These are phyloP conservation scores for Trichoderma sp. DNA, from an alignment of 2,329 filamentous ascomycete species.

Conservation along the genomic window DNA sequence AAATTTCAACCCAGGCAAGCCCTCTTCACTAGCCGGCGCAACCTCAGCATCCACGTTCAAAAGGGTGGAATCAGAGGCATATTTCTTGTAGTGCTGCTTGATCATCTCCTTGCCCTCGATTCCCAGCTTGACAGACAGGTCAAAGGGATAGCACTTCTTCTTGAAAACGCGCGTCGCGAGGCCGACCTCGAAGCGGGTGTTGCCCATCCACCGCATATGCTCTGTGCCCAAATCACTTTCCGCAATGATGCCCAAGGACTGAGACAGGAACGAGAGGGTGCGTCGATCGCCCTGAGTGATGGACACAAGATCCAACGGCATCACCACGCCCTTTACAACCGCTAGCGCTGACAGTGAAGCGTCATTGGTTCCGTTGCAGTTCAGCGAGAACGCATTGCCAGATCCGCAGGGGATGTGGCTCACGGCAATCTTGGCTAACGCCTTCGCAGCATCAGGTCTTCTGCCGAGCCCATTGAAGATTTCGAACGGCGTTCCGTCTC, in stretches of 20 bases:
- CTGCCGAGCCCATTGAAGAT: conserved; percentile 89
- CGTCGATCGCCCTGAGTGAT: conserved; percentile 76
- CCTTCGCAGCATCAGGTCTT: conserved; percentile 69
- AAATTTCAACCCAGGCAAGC: conserved; percentile 71
- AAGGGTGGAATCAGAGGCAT: conserved; percentile 36
- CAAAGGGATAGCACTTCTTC: conserved; percentile 80
- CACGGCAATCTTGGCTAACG: conserved; percentile 74
- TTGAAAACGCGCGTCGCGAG: conserved; percentile 73
- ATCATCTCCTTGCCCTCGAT: conserved; percentile 72
- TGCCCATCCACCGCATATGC: conserved; percentile 88
- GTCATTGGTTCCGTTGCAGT: conserved; percentile 76
- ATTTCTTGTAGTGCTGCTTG: conserved; percentile 65
- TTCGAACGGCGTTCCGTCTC: conserved; percentile 88
- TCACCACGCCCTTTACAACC: conserved; percentile 83
- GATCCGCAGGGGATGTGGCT: conserved; percentile 88
- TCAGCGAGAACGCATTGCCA: conserved; percentile 90
- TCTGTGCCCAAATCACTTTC: conserved; percentile 90
- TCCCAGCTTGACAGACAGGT: conserved; percentile 80
- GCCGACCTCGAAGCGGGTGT: conserved; percentile 78
- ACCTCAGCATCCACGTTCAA: conserved; percentile 26
- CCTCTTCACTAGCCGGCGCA: conserved; percentile 36
- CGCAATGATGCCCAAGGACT: conserved; percentile 84
- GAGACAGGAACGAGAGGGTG: conserved; percentile 83
- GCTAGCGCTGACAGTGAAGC: conserved; percentile 74
- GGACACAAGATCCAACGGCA: conserved; percentile 79